A percentile compares a stretch with the other conserved stretches of the same genome.
phyloP scores from a whole-genome alignment of 2,329 filamentous ascomycete genomes.

The Aaosphaeria arxii region DNA sequence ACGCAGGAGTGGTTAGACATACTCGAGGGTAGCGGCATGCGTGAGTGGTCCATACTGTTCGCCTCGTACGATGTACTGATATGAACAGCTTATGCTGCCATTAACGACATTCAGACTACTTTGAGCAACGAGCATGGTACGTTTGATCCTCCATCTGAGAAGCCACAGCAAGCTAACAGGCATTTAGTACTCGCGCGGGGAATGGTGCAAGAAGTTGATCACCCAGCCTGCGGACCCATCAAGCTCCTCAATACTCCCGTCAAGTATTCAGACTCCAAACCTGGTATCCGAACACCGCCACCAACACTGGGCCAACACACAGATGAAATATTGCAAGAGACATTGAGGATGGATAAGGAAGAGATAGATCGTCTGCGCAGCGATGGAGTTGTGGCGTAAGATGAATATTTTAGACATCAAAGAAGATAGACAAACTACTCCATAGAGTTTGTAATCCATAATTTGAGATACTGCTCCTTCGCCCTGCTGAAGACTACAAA shows the following conservation, averaged over 20 bases:
- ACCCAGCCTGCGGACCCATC: slow-evolving; percentile 77
- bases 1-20: slow-evolving; percentile 84
- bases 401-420: neutral
- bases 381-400: slow-evolving; percentile 34
- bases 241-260: slow-evolving; percentile 92
- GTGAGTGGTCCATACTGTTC: slow-evolving; percentile 12
- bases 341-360: slow-evolving; percentile 27
- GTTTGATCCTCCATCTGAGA: slow-evolving; percentile 9
- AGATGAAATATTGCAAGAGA: slow-evolving; percentile 31
- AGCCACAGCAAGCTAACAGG: neutral
- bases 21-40: slow-evolving; percentile 88
- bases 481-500: too few relatives aligned
- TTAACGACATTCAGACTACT: slow-evolving; percentile 87
- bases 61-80: slow-evolving; percentile 4
- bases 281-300: slow-evolving; percentile 72
- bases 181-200: slow-evolving; percentile 63
- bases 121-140: slow-evolving; percentile 80
- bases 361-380: slow-evolving; percentile 30
- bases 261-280: slow-evolving; percentile 83
- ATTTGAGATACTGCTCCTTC: too few relatives aligned
- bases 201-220: slow-evolving; percentile 88
- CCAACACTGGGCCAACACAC: slow-evolving; percentile 65
- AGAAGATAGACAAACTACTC: neutral
- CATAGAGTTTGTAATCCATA: neutral
- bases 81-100: slow-evolving; percentile 68